Conservation (phyloP, 78 protist species). For the Dictyostelium intermedium region DNA sequence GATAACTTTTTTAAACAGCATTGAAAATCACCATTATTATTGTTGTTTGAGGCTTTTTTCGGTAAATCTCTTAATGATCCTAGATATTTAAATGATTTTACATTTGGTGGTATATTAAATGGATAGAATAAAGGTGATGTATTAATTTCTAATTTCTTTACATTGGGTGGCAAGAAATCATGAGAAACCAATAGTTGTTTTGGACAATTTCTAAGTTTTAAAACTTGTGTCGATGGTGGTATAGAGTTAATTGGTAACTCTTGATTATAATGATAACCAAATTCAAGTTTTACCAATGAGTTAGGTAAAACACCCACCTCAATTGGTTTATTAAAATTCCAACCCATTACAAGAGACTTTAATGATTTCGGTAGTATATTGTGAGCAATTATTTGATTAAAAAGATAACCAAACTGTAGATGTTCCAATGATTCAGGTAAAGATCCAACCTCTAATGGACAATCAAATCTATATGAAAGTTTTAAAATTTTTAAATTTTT, state of each 20-base stretch:
- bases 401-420: neutral
- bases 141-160: neutral
- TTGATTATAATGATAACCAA: neutral
- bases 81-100: neutral
- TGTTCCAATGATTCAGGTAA: neutral
- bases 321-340: neutral
- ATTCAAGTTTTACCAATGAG: neutral
- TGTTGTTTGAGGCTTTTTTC: neutral
- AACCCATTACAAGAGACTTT: neutral
- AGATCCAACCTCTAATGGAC: neutral
- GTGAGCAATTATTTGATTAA: neutral
- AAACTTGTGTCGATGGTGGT: neutral
- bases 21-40: neutral
- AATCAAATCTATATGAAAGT: neutral
- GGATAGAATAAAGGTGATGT: neutral
- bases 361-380: neutral
- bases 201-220: neutral
- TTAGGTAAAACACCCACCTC: neutral
- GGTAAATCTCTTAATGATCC: constrained; percentile 2
- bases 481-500: neutral
- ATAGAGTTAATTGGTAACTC: neutral
- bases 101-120: neutral
- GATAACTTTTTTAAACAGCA: neutral
- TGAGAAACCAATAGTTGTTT: neutral
- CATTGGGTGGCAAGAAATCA: neutral